Evolutionary conservation across 2,329 filamentous ascomycete genomes (phyloP).

Genomic region (Diaporthe ilicicola): DNA sequence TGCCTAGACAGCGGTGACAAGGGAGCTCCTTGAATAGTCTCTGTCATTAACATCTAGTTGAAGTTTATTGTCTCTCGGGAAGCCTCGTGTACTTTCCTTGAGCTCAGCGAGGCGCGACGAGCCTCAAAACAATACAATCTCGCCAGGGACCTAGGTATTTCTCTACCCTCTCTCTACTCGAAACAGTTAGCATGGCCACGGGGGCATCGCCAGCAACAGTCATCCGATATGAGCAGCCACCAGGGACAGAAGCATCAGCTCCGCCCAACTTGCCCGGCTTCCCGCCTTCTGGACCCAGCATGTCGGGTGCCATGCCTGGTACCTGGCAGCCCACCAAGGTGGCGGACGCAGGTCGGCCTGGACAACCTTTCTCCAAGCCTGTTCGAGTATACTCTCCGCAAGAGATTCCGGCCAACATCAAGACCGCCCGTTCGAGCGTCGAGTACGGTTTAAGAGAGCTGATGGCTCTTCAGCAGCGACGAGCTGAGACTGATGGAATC

Average conservation of each 20-base stretch:
- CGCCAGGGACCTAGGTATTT: not conserved
- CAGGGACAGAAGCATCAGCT: not conserved
- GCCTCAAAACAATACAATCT: not conserved
- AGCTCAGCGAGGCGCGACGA: not conserved
- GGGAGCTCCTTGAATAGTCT: not conserved
- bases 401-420: constrained; percentile 36
- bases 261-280: not conserved
- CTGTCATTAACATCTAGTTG: not conserved
- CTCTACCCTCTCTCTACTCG: not conserved
- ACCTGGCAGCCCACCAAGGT: not conserved
- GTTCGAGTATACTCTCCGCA: constrained; percentile 34
- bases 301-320: not conserved
- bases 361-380: constrained; percentile 2
- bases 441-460: constrained; percentile 47
- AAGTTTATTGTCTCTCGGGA: not conserved
- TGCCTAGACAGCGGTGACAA: not conserved
- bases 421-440: constrained; percentile 34
- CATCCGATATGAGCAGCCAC: not conserved
- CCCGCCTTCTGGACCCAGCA: not conserved
- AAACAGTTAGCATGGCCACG: not conserved
- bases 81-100: not conserved
- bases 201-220: not conserved
- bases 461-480: constrained; percentile 44
- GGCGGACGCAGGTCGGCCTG: not conserved
- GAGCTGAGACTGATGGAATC: constrained; percentile 38